These are phyloP conservation scores for Conticribra guillardii DNA, from an alignment of 108 stramenopile species.

Conservation along the genomic window DNA sequence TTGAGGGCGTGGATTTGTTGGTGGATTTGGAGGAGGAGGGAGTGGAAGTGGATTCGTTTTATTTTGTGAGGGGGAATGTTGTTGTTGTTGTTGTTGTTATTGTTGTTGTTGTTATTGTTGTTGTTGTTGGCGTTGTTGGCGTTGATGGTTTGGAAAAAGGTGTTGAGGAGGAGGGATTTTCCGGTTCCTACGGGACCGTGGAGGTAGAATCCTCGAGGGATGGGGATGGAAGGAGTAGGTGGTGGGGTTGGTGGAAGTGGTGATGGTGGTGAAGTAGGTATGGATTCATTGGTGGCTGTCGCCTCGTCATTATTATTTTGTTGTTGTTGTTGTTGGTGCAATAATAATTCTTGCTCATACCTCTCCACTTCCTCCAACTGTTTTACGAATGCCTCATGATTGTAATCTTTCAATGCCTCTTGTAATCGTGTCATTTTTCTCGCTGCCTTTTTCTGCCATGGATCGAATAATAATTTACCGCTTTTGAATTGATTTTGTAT, in stretches of 20 bases:
- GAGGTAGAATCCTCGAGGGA: conserved; percentile 88
- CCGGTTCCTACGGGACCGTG: conserved; percentile 96
- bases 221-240: conserved; percentile 20
- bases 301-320: background rate
- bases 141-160: conserved; percentile 69
- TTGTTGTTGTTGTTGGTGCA: background rate
- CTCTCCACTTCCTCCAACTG: conserved; percentile 24
- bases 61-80: conserved; percentile 35
- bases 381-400: conserved; percentile 18
- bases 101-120: background rate
- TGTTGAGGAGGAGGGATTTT: conserved; percentile 96
- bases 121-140: background rate
- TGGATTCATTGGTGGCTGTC: too few species aligned
- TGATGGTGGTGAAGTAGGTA: too few species aligned
- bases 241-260: background rate
- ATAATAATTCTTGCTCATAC: conserved; percentile 2
- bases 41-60: conserved; percentile 93
- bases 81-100: background rate
- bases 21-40: conserved; percentile 94
- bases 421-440: conserved; percentile 61
- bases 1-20: conserved; percentile 78
- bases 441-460: conserved; percentile 58
- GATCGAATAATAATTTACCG: conserved; percentile 41
- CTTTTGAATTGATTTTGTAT: conserved; percentile 15
- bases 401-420: conserved; percentile 52